These are phyloP conservation scores for Populus simonii DNA, from an alignment of 345 rosid genomes.

Conservation along the genomic window DNA sequence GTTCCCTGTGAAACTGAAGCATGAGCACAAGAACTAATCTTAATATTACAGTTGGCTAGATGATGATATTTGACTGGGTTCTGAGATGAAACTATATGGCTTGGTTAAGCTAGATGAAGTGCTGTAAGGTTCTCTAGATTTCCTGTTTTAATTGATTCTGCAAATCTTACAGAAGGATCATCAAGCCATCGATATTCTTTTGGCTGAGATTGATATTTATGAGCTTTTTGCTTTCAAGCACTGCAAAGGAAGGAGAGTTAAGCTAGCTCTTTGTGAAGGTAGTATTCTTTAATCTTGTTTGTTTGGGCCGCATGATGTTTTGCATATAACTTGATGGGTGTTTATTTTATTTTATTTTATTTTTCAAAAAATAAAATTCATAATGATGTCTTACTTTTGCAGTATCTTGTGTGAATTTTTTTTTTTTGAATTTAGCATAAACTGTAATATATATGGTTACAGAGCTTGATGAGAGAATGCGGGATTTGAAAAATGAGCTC, in stretches of 20 bases:
- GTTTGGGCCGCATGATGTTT: background rate
- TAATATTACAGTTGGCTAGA: background rate
- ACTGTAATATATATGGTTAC: constrained; percentile 14
- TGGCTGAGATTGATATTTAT: constrained; percentile 95
- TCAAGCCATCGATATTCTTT: constrained; percentile 96
- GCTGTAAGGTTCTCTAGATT: background rate
- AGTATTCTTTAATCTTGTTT: background rate
- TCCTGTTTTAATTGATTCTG: constrained; percentile 11
- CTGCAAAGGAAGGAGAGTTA: constrained; percentile 90
- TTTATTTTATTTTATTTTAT: background rate
- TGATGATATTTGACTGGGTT: background rate
- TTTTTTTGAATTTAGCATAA: background rate
- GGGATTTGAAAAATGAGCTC: constrained; percentile 86
- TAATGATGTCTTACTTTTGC: background rate
- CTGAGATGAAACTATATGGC: background rate
- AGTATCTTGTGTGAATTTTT: background rate
- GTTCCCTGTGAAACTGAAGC: background rate
- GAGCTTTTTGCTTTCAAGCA: constrained; percentile 99
- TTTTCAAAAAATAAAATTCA: background rate
- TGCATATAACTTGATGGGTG: background rate
- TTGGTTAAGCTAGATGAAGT: background rate
- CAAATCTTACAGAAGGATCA: constrained; percentile 72
- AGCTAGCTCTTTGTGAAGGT: constrained; percentile 99
- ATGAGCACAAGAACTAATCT: background rate
- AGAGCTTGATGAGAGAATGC: constrained; percentile 99